phyloP scores from a whole-genome alignment of 495 filamentous ascomycete genomes.

The Massariosphaeria phaeospora region DNA sequence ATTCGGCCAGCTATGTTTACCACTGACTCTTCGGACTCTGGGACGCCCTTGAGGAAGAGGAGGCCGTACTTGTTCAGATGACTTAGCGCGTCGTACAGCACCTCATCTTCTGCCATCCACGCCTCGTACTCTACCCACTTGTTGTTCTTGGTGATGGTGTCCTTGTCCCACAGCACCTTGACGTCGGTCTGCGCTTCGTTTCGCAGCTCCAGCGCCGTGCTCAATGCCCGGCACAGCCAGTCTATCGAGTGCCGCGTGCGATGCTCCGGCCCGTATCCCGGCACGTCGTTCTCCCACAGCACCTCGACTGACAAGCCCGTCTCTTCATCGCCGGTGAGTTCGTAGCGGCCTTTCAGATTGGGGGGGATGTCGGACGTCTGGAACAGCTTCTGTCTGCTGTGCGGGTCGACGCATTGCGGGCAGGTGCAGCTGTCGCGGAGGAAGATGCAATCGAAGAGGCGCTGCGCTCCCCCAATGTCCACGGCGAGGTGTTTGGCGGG shows the following conservation, averaged over 20 bases:
- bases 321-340: constrained; percentile 31
- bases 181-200: constrained; percentile 24
- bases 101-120: constrained; percentile 56
- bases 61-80: constrained; percentile 58
- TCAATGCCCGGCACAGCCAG: constrained; percentile 27
- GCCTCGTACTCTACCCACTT: constrained; percentile 60
- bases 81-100: constrained; percentile 51
- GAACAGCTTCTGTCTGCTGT: constrained; percentile 79
- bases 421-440: constrained; percentile 78
- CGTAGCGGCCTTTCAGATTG: constrained; percentile 39
- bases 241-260: constrained; percentile 39
- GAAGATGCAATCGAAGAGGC: constrained; percentile 43
- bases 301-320: constrained; percentile 49
- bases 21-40: constrained; percentile 58
- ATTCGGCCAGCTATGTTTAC: constrained; percentile 63
- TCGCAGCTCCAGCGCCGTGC: constrained; percentile 21
- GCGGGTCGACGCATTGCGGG: constrained; percentile 62
- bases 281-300: constrained; percentile 58
- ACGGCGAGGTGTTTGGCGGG: constrained; percentile 27
- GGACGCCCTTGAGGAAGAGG: constrained; percentile 67
- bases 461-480: constrained; percentile 28
- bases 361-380: constrained; percentile 64
- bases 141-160: constrained; percentile 40
- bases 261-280: constrained; percentile 46
- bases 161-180: constrained; percentile 43